Conservation (phyloP, 2,329 filamentous ascomycete species). For the Ceratocystis eucalypticola region DNA sequence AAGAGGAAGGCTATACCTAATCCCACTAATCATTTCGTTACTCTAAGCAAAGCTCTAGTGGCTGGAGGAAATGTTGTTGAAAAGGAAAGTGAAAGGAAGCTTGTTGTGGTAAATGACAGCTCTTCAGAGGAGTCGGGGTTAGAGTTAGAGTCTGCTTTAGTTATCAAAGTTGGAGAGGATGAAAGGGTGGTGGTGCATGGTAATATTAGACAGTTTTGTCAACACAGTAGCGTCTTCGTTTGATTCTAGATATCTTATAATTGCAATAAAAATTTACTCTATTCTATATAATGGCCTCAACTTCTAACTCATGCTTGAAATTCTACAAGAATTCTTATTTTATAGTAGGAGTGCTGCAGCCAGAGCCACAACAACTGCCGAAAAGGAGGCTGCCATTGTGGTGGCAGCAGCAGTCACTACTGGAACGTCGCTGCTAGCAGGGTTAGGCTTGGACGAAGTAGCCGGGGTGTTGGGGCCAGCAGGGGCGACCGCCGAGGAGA, state of each 20-base stretch:
- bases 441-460: background rate
- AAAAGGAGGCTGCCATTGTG: background rate
- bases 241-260: conserved; percentile 2
- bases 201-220: background rate
- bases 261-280: background rate
- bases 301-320: background rate
- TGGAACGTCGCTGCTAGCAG: background rate
- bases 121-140: no score
- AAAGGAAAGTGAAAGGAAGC: no score
- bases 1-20: no score
- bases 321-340: background rate
- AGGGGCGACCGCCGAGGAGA: background rate
- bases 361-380: conserved; percentile 2
- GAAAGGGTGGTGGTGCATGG: background rate
- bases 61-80: no score
- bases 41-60: no score
- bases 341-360: background rate
- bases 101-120: no score
- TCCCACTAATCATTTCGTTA: no score
- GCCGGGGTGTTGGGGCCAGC: background rate
- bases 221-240: background rate
- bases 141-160: no score
- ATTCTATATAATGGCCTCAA: background rate
- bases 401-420: conserved; percentile 5
- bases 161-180: no score